phyloP scores from a whole-genome alignment of 139 green algal species.

The Chlorella sp. region DNA sequence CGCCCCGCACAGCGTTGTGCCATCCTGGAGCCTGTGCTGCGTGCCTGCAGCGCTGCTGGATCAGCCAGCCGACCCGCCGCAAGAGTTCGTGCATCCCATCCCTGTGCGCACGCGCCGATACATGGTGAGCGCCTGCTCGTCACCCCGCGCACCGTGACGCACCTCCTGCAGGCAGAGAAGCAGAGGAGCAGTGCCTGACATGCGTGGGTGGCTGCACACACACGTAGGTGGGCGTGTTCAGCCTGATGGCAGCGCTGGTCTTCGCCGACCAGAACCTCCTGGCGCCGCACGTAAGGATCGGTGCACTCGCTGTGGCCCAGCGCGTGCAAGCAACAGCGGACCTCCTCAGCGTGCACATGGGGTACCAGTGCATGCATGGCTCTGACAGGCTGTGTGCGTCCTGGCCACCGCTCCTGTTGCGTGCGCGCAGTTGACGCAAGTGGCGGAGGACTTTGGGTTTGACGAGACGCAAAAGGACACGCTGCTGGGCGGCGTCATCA shows the following conservation, averaged over 20 bases:
- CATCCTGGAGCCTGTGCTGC: too few species aligned
- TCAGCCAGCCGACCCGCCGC: not conserved
- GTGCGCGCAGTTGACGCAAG: slow-evolving; percentile 33
- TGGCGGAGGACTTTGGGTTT: slow-evolving; percentile 54
- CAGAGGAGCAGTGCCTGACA: too few species aligned
- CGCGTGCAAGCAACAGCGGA: too few species aligned
- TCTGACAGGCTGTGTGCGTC: too few species aligned
- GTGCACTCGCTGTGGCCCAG: too few species aligned
- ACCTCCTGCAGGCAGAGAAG: not conserved
- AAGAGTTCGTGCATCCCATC: not conserved
- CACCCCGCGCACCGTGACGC: not conserved
- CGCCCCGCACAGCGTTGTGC: too few species aligned
- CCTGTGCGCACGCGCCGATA: not conserved
- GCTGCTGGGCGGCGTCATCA: slow-evolving; percentile 66
- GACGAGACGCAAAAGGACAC: slow-evolving; percentile 57
- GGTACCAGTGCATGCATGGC: too few species aligned
- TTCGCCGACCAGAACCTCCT: slow-evolving; percentile 89
- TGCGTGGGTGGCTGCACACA: not conserved
- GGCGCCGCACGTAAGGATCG: slow-evolving; percentile 41
- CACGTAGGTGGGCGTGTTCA: slow-evolving; percentile 53
- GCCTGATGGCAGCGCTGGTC: slow-evolving; percentile 61
- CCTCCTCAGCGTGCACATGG: too few species aligned
- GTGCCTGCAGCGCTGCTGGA: not conserved
- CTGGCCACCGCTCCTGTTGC: too few species aligned
- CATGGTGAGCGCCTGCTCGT: not conserved